These are phyloP conservation scores for Chlorella sp. DNA, from an alignment of 139 green algal genomes.

Conservation along the genomic window DNA sequence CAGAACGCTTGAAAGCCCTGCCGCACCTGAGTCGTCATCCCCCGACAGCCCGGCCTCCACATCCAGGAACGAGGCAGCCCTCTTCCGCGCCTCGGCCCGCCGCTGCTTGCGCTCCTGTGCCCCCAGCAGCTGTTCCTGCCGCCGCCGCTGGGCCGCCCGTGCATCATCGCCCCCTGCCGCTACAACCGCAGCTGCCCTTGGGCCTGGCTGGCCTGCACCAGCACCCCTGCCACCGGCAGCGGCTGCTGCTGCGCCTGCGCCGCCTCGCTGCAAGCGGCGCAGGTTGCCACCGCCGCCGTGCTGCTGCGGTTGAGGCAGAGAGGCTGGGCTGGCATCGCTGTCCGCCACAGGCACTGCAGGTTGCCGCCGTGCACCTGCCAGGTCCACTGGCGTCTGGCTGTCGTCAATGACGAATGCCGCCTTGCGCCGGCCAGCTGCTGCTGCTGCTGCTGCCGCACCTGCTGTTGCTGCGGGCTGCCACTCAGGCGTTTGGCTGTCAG, in stretches of 20 bases:
- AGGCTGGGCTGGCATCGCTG: too few relatives aligned
- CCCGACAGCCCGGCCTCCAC: constrained; percentile 18
- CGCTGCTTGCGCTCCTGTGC: neutral
- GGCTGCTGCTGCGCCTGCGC: neutral
- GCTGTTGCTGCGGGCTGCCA: neutral
- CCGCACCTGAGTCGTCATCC: constrained; percentile 27
- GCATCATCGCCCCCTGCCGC: neutral
- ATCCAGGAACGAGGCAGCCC: constrained; percentile 21
- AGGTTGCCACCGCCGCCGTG: neutral
- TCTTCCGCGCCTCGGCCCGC: neutral
- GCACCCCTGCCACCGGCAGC: neutral
- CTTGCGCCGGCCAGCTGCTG: neutral
- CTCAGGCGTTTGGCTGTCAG: constrained; percentile 13
- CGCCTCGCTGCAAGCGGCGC: neutral
- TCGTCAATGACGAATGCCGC: neutral
- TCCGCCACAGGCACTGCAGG: too few relatives aligned
- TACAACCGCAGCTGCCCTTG: neutral
- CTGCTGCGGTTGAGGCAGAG: neutral
- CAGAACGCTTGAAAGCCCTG: neutral
- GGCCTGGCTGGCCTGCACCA: neutral
- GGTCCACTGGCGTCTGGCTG: neutral
- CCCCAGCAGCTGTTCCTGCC: neutral
- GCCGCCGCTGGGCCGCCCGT: neutral
- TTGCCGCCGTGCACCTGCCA: too few relatives aligned
- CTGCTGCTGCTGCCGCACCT: neutral